Conservation (phyloP, 352 stramenopile species). For the Phytophthora hibernalis region DNA sequence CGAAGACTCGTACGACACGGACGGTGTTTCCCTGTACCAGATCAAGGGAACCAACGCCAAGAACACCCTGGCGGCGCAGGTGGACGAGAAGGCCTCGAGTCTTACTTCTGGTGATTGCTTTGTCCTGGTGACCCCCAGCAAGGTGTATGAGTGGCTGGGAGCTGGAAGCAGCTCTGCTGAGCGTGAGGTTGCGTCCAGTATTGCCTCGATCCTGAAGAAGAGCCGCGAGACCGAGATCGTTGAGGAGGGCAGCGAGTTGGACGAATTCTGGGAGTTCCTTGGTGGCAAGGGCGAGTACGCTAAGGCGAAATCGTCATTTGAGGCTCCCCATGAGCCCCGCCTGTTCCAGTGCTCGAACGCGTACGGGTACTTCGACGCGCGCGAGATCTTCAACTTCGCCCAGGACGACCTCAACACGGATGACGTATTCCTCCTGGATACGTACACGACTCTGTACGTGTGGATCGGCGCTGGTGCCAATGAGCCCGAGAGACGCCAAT, state of each 20-base stretch:
- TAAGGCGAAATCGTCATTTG: slow-evolving; percentile 68
- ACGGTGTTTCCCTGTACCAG: slow-evolving; percentile 91
- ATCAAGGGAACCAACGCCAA: slow-evolving; percentile 87
- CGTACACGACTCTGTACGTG: slow-evolving; percentile 90
- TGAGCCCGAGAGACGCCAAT: slow-evolving; percentile 75
- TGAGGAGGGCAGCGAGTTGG: slow-evolving; percentile 68
- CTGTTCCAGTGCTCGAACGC: slow-evolving; percentile 92
- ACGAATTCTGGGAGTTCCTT: slow-evolving; percentile 88
- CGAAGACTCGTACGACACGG: slow-evolving; percentile 86
- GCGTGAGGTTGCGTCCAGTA: slow-evolving; percentile 63
- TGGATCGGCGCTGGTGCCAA: slow-evolving; percentile 89
- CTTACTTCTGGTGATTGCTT: slow-evolving; percentile 92
- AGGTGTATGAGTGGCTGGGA: slow-evolving; percentile 84
- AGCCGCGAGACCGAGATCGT: slow-evolving; percentile 55
- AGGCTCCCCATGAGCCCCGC: slow-evolving; percentile 77
- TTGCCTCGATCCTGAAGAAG: slow-evolving; percentile 69
- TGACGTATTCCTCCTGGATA: slow-evolving; percentile 93
- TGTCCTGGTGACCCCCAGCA: slow-evolving; percentile 77
- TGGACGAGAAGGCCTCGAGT: slow-evolving; percentile 75
- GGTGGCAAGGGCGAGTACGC: slow-evolving; percentile 82
- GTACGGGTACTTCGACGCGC: slow-evolving; percentile 88
- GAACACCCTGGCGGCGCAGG: slow-evolving; percentile 90
- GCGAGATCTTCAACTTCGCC: slow-evolving; percentile 89
- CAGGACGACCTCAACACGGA: slow-evolving; percentile 93
- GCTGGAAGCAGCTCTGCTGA: slow-evolving; percentile 71